These are phyloP conservation scores for Aspergillus taichungensis DNA, from an alignment of 495 filamentous ascomycete species.

Conservation along the genomic window DNA sequence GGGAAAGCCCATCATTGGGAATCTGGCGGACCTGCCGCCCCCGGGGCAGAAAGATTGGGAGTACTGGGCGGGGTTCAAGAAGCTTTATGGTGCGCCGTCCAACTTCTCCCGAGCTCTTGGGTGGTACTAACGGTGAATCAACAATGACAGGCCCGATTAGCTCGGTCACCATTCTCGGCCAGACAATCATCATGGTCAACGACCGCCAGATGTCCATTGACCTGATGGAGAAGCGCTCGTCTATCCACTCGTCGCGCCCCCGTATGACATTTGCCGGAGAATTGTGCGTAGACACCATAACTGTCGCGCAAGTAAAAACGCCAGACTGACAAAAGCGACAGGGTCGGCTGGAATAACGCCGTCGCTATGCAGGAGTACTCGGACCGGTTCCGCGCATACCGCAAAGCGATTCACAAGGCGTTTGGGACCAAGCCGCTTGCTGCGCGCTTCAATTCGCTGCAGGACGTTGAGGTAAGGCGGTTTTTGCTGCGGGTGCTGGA, in stretches of 20 bases:
- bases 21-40: conserved; percentile 35
- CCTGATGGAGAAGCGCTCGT: conserved; percentile 34
- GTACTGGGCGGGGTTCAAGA: conserved; percentile 44
- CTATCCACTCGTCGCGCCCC: conserved; percentile 33
- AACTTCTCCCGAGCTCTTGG: not conserved
- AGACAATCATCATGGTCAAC: conserved; percentile 40
- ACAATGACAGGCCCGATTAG: conserved; percentile 32
- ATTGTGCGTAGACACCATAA: conserved; percentile 18
- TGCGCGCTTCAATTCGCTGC: conserved; percentile 22
- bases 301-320: not conserved
- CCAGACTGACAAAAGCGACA: conserved; percentile 2
- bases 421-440: conserved; percentile 22
- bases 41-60: conserved; percentile 26
- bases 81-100: conserved; percentile 29
- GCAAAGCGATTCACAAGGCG: conserved; percentile 27
- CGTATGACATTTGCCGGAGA: conserved; percentile 26
- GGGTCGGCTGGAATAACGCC: conserved; percentile 28
- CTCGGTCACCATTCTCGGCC: conserved; percentile 38
- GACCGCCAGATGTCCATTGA: conserved; percentile 29
- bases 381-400: conserved; percentile 28
- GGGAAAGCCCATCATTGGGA: conserved; percentile 35
- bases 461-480: conserved; percentile 26
- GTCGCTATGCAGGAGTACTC: conserved; percentile 30
- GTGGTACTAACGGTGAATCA: not conserved
- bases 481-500: conserved; percentile 32